These are phyloP conservation scores for Candida anutae DNA, from an alignment of 1,139 yeast species.

Conservation along the genomic window DNA sequence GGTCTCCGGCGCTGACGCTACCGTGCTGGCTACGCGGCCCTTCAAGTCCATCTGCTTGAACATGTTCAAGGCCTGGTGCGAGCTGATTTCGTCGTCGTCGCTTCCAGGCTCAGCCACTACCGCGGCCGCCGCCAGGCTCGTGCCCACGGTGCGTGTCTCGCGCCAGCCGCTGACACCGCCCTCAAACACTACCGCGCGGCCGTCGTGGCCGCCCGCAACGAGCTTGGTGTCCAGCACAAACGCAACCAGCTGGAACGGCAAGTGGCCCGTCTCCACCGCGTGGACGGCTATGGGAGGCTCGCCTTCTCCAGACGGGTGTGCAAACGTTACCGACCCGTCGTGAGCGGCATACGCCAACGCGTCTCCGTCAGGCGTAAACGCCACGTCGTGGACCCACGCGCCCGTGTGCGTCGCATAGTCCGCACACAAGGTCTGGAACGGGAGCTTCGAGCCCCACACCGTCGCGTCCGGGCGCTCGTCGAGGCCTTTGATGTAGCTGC, in stretches of 20 bases:
- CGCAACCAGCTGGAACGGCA: slow-evolving; percentile 74
- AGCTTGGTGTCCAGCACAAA: slow-evolving; percentile 62
- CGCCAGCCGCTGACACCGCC: slow-evolving; percentile 68
- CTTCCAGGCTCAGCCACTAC: slow-evolving; percentile 11
- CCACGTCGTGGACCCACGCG: slow-evolving; percentile 90
- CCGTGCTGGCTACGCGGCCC: slow-evolving; percentile 55
- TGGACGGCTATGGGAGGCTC: slow-evolving; percentile 36
- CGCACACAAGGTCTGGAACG: slow-evolving; percentile 89
- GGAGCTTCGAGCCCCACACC: slow-evolving; percentile 91
- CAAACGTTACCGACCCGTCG: slow-evolving; percentile 69
- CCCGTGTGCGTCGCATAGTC: slow-evolving; percentile 73
- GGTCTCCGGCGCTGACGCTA: slow-evolving; percentile 11
- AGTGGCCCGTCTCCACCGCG: slow-evolving; percentile 57
- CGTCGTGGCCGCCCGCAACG: slow-evolving; percentile 88
- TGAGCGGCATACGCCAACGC: slow-evolving; percentile 73
- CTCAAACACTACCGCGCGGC: slow-evolving; percentile 80
- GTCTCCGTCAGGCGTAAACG: slow-evolving; percentile 76
- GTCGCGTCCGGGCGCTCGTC: slow-evolving; percentile 78
- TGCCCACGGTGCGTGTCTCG: slow-evolving; percentile 44
- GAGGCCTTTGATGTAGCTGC: slow-evolving; percentile 86
- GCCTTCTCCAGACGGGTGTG: slow-evolving; percentile 70
- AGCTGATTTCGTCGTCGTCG: slow-evolving; percentile 54
- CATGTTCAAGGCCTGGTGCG: slow-evolving; percentile 86
- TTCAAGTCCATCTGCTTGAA: slow-evolving; percentile 93
- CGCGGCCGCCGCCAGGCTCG: neutral